A percentile compares a stretch with the other conserved stretches of the same genome.
These are phyloP conservation scores for Lipomyces mesembrius DNA, from an alignment of 805 yeast genomes.

Conservation along the genomic window DNA sequence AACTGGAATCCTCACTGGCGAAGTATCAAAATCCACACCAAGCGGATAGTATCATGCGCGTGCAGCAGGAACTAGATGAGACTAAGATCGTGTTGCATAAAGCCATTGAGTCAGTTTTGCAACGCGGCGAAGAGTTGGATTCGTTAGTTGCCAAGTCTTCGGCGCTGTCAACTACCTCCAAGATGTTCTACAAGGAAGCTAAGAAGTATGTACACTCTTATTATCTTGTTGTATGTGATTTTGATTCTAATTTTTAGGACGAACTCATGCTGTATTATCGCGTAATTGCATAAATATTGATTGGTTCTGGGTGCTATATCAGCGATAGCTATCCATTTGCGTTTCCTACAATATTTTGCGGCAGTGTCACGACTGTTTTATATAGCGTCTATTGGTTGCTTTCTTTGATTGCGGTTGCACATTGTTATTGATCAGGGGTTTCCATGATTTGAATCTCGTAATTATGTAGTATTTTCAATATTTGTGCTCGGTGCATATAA, in stretches of 20 bases:
- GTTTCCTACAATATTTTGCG: not conserved
- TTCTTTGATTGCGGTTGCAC: slow-evolving; percentile 4
- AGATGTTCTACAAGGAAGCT: slow-evolving; percentile 96
- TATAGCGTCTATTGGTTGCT: slow-evolving; percentile 2
- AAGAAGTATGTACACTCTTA: slow-evolving; percentile 57
- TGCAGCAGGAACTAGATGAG: slow-evolving; percentile 96
- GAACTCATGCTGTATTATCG: slow-evolving; percentile 82
- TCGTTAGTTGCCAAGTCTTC: slow-evolving; percentile 93
- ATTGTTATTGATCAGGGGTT: not conserved
- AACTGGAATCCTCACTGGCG: slow-evolving; percentile 68
- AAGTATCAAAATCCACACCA: slow-evolving; percentile 96
- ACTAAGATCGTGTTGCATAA: slow-evolving; percentile 95
- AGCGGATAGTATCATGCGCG: slow-evolving; percentile 96
- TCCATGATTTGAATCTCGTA: not conserved
- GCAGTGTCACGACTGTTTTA: slow-evolving; percentile 6
- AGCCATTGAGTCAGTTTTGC: slow-evolving; percentile 90
- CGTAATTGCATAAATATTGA: slow-evolving; percentile 49
- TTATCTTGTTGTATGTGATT: not conserved
- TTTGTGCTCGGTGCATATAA: not conserved
- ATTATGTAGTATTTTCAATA: slow-evolving; percentile 6
- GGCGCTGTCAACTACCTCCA: slow-evolving; percentile 82
- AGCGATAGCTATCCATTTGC: not conserved
- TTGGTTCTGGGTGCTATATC: not conserved
- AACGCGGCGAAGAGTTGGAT: slow-evolving; percentile 95
- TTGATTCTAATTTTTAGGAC: slow-evolving; percentile 46